phyloP scores from a whole-genome alignment of 2,329 filamentous ascomycete species.

The Monosporascus sp. region DNA sequence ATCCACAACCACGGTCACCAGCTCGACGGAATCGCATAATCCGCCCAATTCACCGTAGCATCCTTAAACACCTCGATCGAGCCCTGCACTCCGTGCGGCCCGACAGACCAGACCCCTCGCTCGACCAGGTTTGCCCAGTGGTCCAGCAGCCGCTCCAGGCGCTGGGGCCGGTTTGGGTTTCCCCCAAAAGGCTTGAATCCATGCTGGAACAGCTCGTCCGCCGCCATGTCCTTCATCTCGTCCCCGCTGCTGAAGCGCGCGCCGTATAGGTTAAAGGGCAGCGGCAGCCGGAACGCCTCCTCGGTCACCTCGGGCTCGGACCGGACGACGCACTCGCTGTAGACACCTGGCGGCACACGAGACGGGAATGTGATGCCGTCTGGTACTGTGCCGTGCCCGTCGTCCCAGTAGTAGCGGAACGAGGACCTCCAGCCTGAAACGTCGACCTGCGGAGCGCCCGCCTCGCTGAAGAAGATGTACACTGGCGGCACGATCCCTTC shows the following conservation, averaged over 20 bases:
- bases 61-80: constrained; percentile 22
- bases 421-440: no score
- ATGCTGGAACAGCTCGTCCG: constrained; percentile 26
- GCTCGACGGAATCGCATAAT: constrained; percentile 15
- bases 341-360: constrained; percentile 17
- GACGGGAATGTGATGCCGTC: constrained; percentile 6
- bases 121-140: constrained; percentile 21
- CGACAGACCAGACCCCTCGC: constrained; percentile 20
- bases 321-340: constrained; percentile 20
- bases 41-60: constrained; percentile 10
- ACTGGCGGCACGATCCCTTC: constrained; percentile 9
- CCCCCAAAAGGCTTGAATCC: constrained; percentile 27
- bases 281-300: constrained; percentile 23
- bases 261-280: constrained; percentile 14
- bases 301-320: constrained; percentile 15
- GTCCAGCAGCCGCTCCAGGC: constrained; percentile 20
- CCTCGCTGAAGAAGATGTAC: constrained; percentile 16
- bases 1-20: constrained; percentile 6
- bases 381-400: no score
- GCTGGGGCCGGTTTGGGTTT: constrained; percentile 18
- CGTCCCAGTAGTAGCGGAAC: no score
- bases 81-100: constrained; percentile 19
- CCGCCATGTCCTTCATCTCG: constrained; percentile 8
- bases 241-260: constrained; percentile 22
- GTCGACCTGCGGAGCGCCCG: no score